phyloP scores from a whole-genome alignment of 2,329 filamentous ascomycete species.

The Celoporthe dispersa region DNA sequence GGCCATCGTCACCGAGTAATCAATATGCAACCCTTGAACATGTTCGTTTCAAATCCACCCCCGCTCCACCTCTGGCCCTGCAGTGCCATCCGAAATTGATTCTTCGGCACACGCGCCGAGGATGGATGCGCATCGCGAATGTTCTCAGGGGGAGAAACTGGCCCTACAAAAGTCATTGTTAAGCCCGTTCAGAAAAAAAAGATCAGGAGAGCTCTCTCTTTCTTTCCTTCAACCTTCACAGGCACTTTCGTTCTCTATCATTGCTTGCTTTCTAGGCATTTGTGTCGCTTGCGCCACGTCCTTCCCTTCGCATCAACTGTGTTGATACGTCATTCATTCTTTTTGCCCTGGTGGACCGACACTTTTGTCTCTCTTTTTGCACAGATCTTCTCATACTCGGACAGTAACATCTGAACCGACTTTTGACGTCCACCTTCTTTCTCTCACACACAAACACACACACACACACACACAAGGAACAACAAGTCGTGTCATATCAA shows the following conservation, averaged over 20 bases:
- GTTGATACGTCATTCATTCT: slow-evolving; percentile 28
- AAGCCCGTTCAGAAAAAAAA: slow-evolving; percentile 2
- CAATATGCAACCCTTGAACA: not conserved
- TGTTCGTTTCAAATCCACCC: slow-evolving; percentile 20
- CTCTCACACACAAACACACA: not conserved
- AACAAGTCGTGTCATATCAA: not conserved
- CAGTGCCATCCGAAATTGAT: slow-evolving; percentile 21
- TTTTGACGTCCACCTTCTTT: not conserved
- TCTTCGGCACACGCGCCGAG: slow-evolving; percentile 9
- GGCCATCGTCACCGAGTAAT: not conserved
- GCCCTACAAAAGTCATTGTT: slow-evolving; percentile 16
- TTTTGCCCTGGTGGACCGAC: slow-evolving; percentile 25
- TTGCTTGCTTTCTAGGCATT: slow-evolving; percentile 9
- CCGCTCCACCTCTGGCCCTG: slow-evolving; percentile 17
- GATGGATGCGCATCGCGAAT: slow-evolving; percentile 11
- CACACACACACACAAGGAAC: not conserved
- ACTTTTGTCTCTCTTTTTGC: slow-evolving; percentile 11
- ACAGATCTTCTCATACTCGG: not conserved
- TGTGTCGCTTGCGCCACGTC: slow-evolving; percentile 27
- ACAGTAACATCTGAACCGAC: slow-evolving; percentile 1
- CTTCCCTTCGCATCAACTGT: slow-evolving; percentile 24
- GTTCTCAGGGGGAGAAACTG: not conserved
- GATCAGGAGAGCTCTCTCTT: slow-evolving; percentile 15
- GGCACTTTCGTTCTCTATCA: slow-evolving; percentile 21
- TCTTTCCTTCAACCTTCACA: slow-evolving; percentile 15